Evolutionary conservation across 352 stramenopile species (phyloP), one percentile per base, ranked within the genome.

Genomic region (Globisporangium yorkense): DNA sequence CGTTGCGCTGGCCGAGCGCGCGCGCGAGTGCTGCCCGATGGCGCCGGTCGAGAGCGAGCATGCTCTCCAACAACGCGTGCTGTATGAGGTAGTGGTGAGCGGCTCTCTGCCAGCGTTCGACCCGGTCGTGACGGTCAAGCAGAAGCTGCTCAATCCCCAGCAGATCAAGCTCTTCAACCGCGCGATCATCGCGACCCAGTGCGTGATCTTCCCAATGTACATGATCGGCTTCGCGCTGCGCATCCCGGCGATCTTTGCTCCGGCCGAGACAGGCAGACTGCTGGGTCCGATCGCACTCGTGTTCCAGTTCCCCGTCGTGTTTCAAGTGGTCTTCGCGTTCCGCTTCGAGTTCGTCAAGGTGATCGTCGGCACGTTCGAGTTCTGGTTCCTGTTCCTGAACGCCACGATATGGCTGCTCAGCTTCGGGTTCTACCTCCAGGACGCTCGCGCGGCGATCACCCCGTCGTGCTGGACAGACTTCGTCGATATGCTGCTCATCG

Each of bases 401-500:
- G 51, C 37, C 6, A 48, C 39, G 41, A 59, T 63, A 15, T 67
- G 56, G 61, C 35, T 40, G 1, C 3, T 51, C 2, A 15, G 49
- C 15, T 44, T 59, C 16, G 27, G 27, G 15, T 43, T 40, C 7
- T 58, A 59, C 35, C 24, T 63, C 16, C 24, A 54, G 20, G 61
- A 63, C 15, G 44, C 39, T 0, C 61, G 56, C 27, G 50, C 44
- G 18, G n/a, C 52, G 20, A 29, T 63, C 24, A 20, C 54, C 8
- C 41, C 37, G 29, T 44, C 41, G 18, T 39, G 24, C n/a, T 51
- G 48, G n/a, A 8, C 54, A 13, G 61, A 64, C 56, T 67, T 64
- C 16, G 39, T 63, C n/a, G 48, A 64, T 39, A 50, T 60, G 18
- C 29, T 56, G 24, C 56, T 67, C 49, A 63, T 67, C 18, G 56